Base-by-base conservation (phyloP, 1,139 yeast genomes). In the Cylindricascospora bacillispora region DNA sequence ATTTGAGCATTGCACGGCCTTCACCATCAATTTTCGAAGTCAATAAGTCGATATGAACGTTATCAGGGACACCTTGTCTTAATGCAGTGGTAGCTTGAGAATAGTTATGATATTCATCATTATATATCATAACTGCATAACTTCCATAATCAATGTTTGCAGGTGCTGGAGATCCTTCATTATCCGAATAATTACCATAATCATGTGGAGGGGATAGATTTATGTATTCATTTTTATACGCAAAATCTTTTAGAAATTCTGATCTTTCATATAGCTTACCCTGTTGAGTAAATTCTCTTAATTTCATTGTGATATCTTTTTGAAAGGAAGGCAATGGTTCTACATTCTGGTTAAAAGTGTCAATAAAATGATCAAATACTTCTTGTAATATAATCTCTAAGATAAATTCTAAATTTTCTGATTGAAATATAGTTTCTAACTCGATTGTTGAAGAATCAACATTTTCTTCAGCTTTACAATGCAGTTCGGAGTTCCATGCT, bases 91-190 rank as follows among this genome's bases (percentile, higher is more conserved):
- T 51, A 3, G 57, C 56, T 35, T 57, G 59, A 2, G 63, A 59
- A 40, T 65, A 66, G 43, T 71, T 67, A 46, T 79, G 89, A 39
- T 60, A 63, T 45, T 79, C 89, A 45, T 79, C 92, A 48, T 79
- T 79, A 78, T 85, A 79, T 13, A 78, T 56, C 14, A 75, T 50
- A 20, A 74, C 59, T 28, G 59, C 56, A 60, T 69, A 71, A 23
- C 56, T 47, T 10, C 39, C 40, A 24, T 37, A 32, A 9, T 35
- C 37, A 6, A 25, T 18, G 13, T 28, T 31, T 6, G 29, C 24
- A 7, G 27, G 26, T 35, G 57, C 58, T 4, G 25, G 24, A 35
- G 59, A 65, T 1, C 54, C 57, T 4, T 57, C 61, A 13, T 26
- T 28, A 3, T 26, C 24, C 11, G 6, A 6, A n/a, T 22, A 10